A percentile compares a stretch with the other conserved stretches of the same genome.
Evolutionary conservation across 371 early-diverging fungal genomes (phyloP).

Genomic region (Haplosporangium sp.): DNA sequence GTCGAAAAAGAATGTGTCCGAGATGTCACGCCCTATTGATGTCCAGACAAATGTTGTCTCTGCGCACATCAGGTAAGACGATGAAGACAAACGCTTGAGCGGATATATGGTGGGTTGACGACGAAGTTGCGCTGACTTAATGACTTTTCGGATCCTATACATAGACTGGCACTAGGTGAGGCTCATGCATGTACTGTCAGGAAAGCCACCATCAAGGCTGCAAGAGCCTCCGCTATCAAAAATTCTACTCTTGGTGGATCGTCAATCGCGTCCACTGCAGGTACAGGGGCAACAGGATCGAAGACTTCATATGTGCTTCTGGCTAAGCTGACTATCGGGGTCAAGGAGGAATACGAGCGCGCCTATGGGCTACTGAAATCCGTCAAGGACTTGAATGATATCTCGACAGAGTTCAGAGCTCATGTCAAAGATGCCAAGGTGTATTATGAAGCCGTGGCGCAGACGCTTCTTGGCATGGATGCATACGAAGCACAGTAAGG

Average conservation of each 20-base stretch:
- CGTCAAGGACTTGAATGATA: conserved; percentile 64
- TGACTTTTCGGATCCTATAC: background rate
- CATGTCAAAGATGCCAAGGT: conserved; percentile 67
- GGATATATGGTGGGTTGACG: no score
- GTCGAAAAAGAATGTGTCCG: conserved; percentile 14
- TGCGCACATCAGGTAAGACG: conserved; percentile 37
- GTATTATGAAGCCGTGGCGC: conserved; percentile 65
- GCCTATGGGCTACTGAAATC: conserved; percentile 70
- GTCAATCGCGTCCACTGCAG: conserved; percentile 40
- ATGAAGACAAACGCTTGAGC: background rate
- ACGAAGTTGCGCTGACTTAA: no score
- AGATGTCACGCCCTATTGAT: conserved; percentile 34
- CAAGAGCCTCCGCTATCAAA: conserved; percentile 33
- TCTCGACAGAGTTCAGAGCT: conserved; percentile 65
- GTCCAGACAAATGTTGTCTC: conserved; percentile 41
- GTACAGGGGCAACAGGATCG: conserved; percentile 61
- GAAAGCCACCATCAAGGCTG: conserved; percentile 46
- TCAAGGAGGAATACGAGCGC: conserved; percentile 72
- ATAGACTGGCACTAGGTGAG: conserved; percentile 42
- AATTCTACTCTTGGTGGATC: conserved; percentile 5
- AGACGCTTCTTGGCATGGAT: conserved; percentile 70
- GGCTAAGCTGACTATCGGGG: conserved; percentile 71
- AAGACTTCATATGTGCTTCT: conserved; percentile 66
- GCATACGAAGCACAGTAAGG: conserved; percentile 71
- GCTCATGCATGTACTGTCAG: conserved; percentile 47